A percentile compares a stretch with the other conserved stretches of the same genome.
phyloP scores from a whole-genome alignment of 371 early-diverging fungal genomes.

The Mortierella sp. region DNA sequence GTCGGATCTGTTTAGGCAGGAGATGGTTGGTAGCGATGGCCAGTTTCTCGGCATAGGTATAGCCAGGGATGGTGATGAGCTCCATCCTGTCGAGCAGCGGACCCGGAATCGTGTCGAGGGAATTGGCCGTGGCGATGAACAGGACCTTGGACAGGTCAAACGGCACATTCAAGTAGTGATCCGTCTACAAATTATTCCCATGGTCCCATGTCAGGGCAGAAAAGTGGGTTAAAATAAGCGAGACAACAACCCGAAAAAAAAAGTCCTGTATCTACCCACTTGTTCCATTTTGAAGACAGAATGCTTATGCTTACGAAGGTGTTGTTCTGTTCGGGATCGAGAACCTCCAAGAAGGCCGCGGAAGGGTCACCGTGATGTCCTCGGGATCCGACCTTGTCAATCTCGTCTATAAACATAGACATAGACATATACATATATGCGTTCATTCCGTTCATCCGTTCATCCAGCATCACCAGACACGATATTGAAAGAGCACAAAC shows the following conservation, averaged over 20 bases:
- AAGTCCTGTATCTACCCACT: too few species aligned
- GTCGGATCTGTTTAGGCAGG: slow-evolving; percentile 78
- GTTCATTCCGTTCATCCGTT: background rate
- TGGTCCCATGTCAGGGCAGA: background rate
- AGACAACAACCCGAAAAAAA: too few species aligned
- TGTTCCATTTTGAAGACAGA: too few species aligned
- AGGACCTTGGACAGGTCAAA: slow-evolving; percentile 87
- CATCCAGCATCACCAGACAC: background rate
- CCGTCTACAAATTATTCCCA: slow-evolving; percentile 58
- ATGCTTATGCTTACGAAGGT: slow-evolving; percentile 60
- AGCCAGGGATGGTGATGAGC: slow-evolving; percentile 85
- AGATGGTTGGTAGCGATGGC: slow-evolving; percentile 56
- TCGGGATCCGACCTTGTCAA: slow-evolving; percentile 84
- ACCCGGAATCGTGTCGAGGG: slow-evolving; percentile 80
- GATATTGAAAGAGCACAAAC: background rate
- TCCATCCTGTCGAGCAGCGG: slow-evolving; percentile 93
- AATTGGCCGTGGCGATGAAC: slow-evolving; percentile 92
- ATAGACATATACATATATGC: background rate
- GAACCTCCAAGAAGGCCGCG: slow-evolving; percentile 87
- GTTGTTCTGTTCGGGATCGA: slow-evolving; percentile 92
- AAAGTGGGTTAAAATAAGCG: too few species aligned
- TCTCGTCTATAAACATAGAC: slow-evolving; percentile 73
- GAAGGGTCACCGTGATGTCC: slow-evolving; percentile 84
- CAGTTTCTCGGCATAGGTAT: slow-evolving; percentile 87
- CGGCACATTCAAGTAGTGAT: slow-evolving; percentile 89